phyloP scores from a whole-genome alignment of 192 early-diverging fungal genomes.

The Backusella liffmaniae region DNA sequence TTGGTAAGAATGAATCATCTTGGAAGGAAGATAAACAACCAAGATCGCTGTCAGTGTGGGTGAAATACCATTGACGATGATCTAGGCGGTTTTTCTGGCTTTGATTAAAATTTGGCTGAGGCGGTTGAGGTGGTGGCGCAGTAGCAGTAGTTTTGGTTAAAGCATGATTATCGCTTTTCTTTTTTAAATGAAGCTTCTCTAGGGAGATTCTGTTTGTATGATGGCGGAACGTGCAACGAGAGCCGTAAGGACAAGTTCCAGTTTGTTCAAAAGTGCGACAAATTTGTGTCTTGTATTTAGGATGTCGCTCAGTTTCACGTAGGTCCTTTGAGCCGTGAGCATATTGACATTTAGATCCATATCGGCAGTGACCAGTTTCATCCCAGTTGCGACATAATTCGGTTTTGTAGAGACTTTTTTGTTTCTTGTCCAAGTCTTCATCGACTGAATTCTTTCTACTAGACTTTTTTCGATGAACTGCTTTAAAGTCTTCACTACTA shows the following conservation, averaged over 20 bases:
- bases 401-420: slow-evolving; percentile 43
- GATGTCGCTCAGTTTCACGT: slow-evolving; percentile 77
- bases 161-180: background rate
- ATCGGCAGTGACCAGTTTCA: slow-evolving; percentile 55
- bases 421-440: background rate
- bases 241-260: slow-evolving; percentile 90
- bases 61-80: background rate
- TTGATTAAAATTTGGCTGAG: background rate
- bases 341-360: slow-evolving; percentile 94
- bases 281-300: slow-evolving; percentile 93
- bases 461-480: background rate
- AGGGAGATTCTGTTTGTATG: background rate
- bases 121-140: background rate
- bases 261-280: slow-evolving; percentile 88
- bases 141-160: background rate
- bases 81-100: background rate
- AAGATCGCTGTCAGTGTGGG: background rate
- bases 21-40: background rate
- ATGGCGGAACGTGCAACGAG: slow-evolving; percentile 95
- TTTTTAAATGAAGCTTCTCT: background rate
- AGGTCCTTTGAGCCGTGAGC: slow-evolving; percentile 85
- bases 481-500: background rate
- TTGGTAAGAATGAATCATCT: slow-evolving; percentile 13
- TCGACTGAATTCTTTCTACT: background rate
- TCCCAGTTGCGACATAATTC: slow-evolving; percentile 50